phyloP scores from a whole-genome alignment of 1,284 basidiomycete genomes.

The Apiotrichum siamense region DNA sequence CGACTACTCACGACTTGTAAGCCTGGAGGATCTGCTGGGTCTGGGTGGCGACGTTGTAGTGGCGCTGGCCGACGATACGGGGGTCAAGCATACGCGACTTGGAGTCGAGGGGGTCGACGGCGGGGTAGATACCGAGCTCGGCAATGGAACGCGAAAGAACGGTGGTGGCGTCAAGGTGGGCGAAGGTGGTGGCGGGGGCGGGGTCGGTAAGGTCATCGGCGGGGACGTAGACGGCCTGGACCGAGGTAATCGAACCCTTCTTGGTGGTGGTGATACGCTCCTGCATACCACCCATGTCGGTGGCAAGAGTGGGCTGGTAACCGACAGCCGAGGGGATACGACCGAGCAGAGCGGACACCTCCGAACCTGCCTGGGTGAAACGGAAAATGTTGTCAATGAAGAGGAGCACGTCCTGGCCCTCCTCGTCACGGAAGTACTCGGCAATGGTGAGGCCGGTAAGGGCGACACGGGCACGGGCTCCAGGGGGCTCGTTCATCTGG shows the following conservation, averaged over 20 bases:
- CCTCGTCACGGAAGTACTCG: slow-evolving; percentile 99
- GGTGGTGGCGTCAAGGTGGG: slow-evolving; percentile 99
- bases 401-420: slow-evolving; percentile 98
- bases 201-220: slow-evolving; percentile 99
- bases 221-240: slow-evolving; percentile 98
- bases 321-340: slow-evolving; percentile 99
- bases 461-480: slow-evolving; percentile 99
- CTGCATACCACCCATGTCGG: slow-evolving; percentile 99
- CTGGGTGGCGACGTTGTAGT: slow-evolving; percentile 91
- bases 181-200: slow-evolving; percentile 97
- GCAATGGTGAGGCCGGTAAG: slow-evolving; percentile 98
- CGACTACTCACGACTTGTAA: slow-evolving; percentile 99
- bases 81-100: slow-evolving; percentile 99
- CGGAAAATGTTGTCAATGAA: slow-evolving; percentile 99
- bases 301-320: slow-evolving; percentile 98
- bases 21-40: slow-evolving; percentile 99
- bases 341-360: slow-evolving; percentile 98
- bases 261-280: slow-evolving; percentile 99
- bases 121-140: slow-evolving; percentile 99
- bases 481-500: slow-evolving; percentile 99
- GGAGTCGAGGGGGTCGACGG: slow-evolving; percentile 97
- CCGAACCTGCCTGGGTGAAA: slow-evolving; percentile 99
- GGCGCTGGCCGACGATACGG: slow-evolving; percentile 85
- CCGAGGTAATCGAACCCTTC: slow-evolving; percentile 99
- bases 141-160: slow-evolving; percentile 98